Conservation (phyloP, 2,329 filamentous ascomycete species). For the Dactylellina haptotyla region DNA sequence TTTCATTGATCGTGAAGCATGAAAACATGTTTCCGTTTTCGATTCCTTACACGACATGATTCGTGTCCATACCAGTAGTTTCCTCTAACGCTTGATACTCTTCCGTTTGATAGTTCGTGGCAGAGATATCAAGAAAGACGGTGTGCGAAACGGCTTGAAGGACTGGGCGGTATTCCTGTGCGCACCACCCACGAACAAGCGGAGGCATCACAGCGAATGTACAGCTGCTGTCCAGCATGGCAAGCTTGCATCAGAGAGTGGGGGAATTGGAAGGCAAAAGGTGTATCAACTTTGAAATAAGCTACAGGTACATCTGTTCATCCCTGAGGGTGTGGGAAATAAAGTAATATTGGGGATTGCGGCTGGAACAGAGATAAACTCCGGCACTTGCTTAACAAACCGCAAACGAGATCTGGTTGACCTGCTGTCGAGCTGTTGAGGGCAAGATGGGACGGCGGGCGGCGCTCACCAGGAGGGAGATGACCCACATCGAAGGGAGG, state of each 20-base stretch:
- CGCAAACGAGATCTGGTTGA: constrained; percentile 8
- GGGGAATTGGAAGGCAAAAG: constrained; percentile 38
- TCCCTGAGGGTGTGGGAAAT: constrained; percentile 14
- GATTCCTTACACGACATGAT: constrained; percentile 20
- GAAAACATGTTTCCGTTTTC: not conserved
- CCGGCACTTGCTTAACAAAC: constrained; percentile 18
- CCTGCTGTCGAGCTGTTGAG: constrained; percentile 28
- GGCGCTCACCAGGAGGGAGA: constrained; percentile 42
- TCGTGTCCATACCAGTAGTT: not conserved
- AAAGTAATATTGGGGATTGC: constrained; percentile 31
- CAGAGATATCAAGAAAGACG: no score
- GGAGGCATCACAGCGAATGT: constrained; percentile 49
- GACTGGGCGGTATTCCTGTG: not conserved
- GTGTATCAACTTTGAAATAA: not conserved
- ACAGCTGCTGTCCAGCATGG: not conserved
- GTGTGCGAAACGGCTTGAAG: not conserved
- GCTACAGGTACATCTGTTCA: constrained; percentile 3
- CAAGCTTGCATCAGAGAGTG: constrained; percentile 10
- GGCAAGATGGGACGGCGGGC: constrained; percentile 44
- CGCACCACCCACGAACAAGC: not conserved
- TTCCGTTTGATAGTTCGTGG: no score
- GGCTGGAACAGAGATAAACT: constrained; percentile 45
- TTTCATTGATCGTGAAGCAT: constrained; percentile 41
- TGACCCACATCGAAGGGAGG: constrained; percentile 24
- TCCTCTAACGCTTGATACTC: no score